These are phyloP conservation scores for Saccharomycopsis phalli DNA, from an alignment of 1,139 yeast species.

Conservation along the genomic window DNA sequence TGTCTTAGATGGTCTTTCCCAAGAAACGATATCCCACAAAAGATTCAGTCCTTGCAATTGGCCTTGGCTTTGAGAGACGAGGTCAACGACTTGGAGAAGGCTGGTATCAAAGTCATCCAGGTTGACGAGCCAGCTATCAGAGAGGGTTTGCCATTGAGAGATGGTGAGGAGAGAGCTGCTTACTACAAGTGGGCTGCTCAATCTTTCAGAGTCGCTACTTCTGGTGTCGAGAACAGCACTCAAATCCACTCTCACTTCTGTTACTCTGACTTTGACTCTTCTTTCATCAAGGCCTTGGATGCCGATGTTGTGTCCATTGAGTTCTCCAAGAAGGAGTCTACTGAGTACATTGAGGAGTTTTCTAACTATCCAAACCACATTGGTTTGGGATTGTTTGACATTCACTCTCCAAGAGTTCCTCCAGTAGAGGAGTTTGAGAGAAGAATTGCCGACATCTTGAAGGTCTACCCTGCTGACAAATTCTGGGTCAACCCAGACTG, in stretches of 20 bases:
- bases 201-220: conserved; percentile 98
- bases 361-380: conserved; percentile 98
- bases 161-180: conserved; percentile 92
- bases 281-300: conserved; percentile 98
- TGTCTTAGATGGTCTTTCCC: conserved; percentile 99
- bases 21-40: conserved; percentile 94
- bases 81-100: conserved; percentile 95
- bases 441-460: conserved; percentile 89
- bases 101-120: conserved; percentile 96
- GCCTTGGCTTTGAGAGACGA: conserved; percentile 98
- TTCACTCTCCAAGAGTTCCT: conserved; percentile 99
- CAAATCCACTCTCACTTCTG: conserved; percentile 99
- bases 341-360: conserved; percentile 95
- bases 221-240: conserved; percentile 91
- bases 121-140: conserved; percentile 99
- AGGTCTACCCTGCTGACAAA: conserved; percentile 94
- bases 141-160: conserved; percentile 99
- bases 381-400: conserved; percentile 98
- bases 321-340: conserved; percentile 99
- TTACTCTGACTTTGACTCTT: conserved; percentile 98
- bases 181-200: conserved; percentile 99
- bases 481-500: conserved; percentile 99
- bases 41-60: conserved; percentile 93
- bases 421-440: conserved; percentile 91
- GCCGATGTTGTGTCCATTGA: conserved; percentile 99